Conservation (phyloP, 345 rosid species). For the Barbarea vulgaris region DNA sequence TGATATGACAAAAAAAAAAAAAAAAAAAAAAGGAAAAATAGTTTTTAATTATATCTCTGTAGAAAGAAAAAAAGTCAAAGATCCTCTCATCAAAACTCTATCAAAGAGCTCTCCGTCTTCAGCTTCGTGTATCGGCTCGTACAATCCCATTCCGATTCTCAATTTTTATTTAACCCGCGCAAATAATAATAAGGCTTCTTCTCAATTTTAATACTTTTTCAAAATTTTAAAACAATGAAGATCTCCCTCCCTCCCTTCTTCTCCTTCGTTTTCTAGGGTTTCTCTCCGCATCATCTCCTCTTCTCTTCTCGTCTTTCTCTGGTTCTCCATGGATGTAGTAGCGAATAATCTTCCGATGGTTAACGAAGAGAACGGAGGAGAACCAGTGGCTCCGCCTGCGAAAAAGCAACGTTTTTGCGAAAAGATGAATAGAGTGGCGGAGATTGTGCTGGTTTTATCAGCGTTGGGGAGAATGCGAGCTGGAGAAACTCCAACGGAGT, state of each 20-base stretch:
- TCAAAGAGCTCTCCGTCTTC: neutral
- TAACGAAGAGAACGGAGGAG: constrained; percentile 26
- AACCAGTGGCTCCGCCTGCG: constrained; percentile 22
- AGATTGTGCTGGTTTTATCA: constrained; percentile 80
- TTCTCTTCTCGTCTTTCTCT: neutral
- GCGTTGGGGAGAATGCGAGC: constrained; percentile 75
- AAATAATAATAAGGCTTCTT: neutral
- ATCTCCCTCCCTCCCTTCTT: constrained; percentile 5
- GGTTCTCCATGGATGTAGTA: constrained; percentile 14
- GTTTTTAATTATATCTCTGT: neutral
- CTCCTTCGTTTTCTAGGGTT: constrained; percentile 29
- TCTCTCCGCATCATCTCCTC: constrained; percentile 20
- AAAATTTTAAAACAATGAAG: neutral
- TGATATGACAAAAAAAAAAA: too few relatives aligned
- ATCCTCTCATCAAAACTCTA: too few relatives aligned
- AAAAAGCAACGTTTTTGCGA: constrained; percentile 48
- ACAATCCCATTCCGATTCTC: neutral
- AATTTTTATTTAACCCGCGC: constrained; percentile 15
- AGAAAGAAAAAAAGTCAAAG: neutral
- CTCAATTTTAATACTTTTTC: constrained; percentile 11
- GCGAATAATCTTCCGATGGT: neutral
- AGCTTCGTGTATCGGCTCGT: constrained; percentile 1
- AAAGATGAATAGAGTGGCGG: constrained; percentile 65
- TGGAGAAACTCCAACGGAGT: constrained; percentile 64
- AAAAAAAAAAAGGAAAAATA: neutral